Base-by-base conservation (phyloP, 331 rosid genomes). In the Quercus phellos region DNA sequence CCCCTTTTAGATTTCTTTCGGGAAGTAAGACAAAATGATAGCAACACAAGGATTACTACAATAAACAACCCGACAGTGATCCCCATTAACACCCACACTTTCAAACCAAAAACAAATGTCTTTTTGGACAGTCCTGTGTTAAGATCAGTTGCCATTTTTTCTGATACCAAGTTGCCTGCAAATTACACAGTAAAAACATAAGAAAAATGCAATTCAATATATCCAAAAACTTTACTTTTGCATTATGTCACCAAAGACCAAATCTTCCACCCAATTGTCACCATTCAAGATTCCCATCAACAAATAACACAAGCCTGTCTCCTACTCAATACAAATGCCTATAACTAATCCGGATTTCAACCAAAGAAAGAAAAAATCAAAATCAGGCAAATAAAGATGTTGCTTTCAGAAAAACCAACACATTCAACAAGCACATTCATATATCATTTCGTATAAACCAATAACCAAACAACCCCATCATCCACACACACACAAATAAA, bases 1-100 rank as follows among this genome's bases (percentile, higher is more conserved):
- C 84, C 76, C 86, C 85, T 90, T 87, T 89, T 89, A 16, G 96
- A 89, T 76, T 88, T 90, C 85, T 90, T 94, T 81, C 96, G 85
- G 14, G 86, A 85, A 68, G 92, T 74, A 32, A 94, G 97, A 79
- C 96, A 94, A 81, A 92, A 74, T 2, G 98, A 91, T 78, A 94
- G 56, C 75, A 90, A 87, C 55, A 83, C 76, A 22, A 94, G 97
- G 83, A 94, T 88, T 29, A 89, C 70, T 70, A 92, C 72, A 58
- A 94, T 92, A 80, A 90, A 85, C 82, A 92, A 70, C 34, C 90
- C 94, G 22, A 94, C 96, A 18, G 83, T 32, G 74, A 90, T 74
- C 80, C 94, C 98, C 75, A 91, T 89, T 83, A 94, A 70, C 35
- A 80, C 96, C 98, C 98, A 94, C 14, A 87, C 91, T 79, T 85